These are phyloP conservation scores for Rhodotorula graminis DNA, from an alignment of 768 basidiomycete species.

Conservation along the genomic window DNA sequence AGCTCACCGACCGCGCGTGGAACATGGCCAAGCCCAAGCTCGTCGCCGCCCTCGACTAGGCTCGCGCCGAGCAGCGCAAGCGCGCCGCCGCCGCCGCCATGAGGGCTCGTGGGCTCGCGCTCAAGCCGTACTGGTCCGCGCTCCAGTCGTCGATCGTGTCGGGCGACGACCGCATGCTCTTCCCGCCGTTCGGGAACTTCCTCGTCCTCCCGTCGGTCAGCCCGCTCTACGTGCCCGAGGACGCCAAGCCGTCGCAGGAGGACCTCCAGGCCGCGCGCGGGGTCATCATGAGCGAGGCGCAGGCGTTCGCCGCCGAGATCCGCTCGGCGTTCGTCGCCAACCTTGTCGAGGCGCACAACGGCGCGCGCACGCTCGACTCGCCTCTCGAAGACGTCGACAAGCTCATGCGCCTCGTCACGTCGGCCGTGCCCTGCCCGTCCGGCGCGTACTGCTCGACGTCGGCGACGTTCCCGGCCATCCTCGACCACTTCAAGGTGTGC, in stretches of 20 bases:
- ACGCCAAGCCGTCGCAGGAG: not conserved
- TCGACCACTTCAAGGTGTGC: conserved; percentile 24
- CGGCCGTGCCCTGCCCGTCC: conserved; percentile 2
- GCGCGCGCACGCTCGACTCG: not conserved
- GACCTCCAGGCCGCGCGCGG: not conserved
- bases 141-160: conserved; percentile 1
- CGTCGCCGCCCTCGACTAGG: conserved; percentile 1
- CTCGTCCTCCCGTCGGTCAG: conserved; percentile 8
- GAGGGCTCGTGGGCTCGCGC: not conserved
- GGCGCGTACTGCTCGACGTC: not conserved
- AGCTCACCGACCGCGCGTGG: conserved; percentile 22
- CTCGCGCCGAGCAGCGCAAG: not conserved
- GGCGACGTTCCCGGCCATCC: conserved; percentile 15
- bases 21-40: not conserved
- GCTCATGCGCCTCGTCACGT: not conserved
- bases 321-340: not conserved
- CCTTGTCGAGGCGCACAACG: not conserved
- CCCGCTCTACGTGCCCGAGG: conserved; percentile 10
- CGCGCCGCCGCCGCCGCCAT: not conserved
- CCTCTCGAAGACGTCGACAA: not conserved
- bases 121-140: conserved; percentile 7
- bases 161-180: not conserved
- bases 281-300: not conserved
- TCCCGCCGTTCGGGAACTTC: conserved; percentile 32
- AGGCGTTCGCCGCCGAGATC: not conserved